Evolutionary conservation across 2,329 filamentous ascomycete genomes (phyloP), one percentile per base, ranked within the genome.

Genomic region (Paraphoma chrysanthemicola): DNA sequence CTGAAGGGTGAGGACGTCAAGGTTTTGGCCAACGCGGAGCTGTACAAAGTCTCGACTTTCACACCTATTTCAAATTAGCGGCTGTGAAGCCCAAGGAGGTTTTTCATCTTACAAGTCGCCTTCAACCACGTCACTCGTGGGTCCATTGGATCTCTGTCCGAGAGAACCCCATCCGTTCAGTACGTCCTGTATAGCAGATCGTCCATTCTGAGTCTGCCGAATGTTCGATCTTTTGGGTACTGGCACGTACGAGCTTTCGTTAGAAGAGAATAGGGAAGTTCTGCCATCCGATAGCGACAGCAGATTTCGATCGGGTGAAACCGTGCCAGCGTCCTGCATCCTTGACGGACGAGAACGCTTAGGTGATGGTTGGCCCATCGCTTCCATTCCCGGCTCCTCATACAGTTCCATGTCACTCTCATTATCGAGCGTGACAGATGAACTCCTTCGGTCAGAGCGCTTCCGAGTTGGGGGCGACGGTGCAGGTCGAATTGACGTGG

Each of bases 21-120:
- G 17, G 1, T 66, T 41, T 1, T 57, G 54, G 2, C 71, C 72
- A 6, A 72, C 53, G 1, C 55, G 44, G 2, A 72, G 48, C 39
- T 66, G 53, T 0, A 73, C 67, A 29, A 66, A 70, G 1, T 66
- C 55, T 10, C 51, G 59, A 38, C 63, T 69, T 17, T 60, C 42
- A 0, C 50, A 51, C 1, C 68, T 72, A 6, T 1, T 8, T 3
- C 2, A 6, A 8, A 11, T 44, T 16, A 41, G 36, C 16, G 8
- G 2, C 16, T n/a, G 16, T 16, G 8, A 17, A 9, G 12, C 4
- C 39, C 8, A n/a, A 16, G 16, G 39, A 8, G 16, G 7, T 16
- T 16, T 4, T 3, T 16, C 12, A 23, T 57, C 69, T 44, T 48
- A 68, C 69, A 70, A 12, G 2, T 67, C 59, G 4, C 53, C 61